Conservation (phyloP, 805 yeast species). For the Teunomyces cretensis region DNA sequence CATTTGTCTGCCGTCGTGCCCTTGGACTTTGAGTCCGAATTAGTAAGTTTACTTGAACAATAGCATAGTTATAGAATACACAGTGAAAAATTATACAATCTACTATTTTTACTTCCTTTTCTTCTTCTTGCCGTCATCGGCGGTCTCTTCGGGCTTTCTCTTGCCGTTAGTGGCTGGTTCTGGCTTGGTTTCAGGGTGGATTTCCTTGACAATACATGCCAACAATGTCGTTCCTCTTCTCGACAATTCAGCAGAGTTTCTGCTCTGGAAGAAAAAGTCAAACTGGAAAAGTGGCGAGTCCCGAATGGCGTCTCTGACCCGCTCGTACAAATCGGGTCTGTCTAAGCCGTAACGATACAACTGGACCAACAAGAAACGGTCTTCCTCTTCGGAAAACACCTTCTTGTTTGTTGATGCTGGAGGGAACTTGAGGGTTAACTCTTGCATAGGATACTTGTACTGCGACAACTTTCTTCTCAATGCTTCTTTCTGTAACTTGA, state of each 20-base stretch:
- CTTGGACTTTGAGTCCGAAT: constrained; percentile 42
- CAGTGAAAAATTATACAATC: not conserved
- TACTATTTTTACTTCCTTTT: constrained; percentile 6
- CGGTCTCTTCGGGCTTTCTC: constrained; percentile 5
- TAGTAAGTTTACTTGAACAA: constrained; percentile 18
- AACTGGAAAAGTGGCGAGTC: constrained; percentile 77
- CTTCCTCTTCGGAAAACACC: constrained; percentile 85
- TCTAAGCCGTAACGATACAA: constrained; percentile 80
- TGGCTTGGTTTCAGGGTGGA: constrained; percentile 12
- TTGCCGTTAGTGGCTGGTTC: constrained; percentile 5
- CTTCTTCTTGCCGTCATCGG: constrained; percentile 7
- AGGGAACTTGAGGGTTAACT: constrained; percentile 68
- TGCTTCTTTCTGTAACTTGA: constrained; percentile 72
- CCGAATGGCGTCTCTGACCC: constrained; percentile 71
- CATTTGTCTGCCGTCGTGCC: constrained; percentile 73
- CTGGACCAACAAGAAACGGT: constrained; percentile 79
- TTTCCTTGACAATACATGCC: constrained; percentile 70
- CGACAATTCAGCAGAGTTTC: constrained; percentile 73
- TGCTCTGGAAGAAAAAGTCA: constrained; percentile 82
- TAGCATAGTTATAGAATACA: not conserved
- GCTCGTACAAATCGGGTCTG: constrained; percentile 73
- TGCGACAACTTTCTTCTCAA: constrained; percentile 71
- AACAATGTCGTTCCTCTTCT: constrained; percentile 81
- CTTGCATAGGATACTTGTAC: constrained; percentile 76
- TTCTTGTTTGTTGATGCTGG: constrained; percentile 63